Percentiles rank a stretch among this genome's conserved stretches.
Conservation (phyloP, 345 rosid species). For the Citrus mangshanensis region DNA sequence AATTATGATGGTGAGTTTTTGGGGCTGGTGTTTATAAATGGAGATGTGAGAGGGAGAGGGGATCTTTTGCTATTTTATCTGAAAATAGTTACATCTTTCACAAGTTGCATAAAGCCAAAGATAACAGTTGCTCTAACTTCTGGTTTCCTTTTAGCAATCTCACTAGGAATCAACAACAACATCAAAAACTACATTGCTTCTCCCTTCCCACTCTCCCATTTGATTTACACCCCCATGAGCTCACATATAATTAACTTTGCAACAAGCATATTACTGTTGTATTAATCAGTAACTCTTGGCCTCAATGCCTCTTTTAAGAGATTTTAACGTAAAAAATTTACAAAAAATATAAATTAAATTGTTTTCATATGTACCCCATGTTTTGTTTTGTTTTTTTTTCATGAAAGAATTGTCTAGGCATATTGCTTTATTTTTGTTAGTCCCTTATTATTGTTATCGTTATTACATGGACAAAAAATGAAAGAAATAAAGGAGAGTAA, state of each 20-base stretch:
- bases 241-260: not conserved
- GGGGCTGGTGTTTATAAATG: not conserved
- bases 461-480: not conserved
- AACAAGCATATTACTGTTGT: no score
- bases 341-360: no score
- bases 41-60: not conserved
- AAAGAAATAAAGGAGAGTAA: not conserved
- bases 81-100: slow-evolving; percentile 42
- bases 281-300: no score
- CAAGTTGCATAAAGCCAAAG: slow-evolving; percentile 59
- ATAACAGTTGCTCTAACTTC: slow-evolving; percentile 57
- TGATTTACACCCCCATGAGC: slow-evolving; percentile 14
- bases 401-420: no score
- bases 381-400: no score
- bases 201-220: no score
- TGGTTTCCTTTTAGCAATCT: slow-evolving; percentile 33
- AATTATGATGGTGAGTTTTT: not conserved
- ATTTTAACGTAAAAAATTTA: no score
- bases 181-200: not conserved
- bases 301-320: no score
- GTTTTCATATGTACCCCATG: no score
- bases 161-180: slow-evolving; percentile 16
- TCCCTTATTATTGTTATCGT: not conserved
- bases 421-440: no score
- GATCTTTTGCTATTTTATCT: slow-evolving; percentile 46